These are phyloP conservation scores for Lachancea fermentati DNA, from an alignment of 805 yeast genomes.

Conservation along the genomic window DNA sequence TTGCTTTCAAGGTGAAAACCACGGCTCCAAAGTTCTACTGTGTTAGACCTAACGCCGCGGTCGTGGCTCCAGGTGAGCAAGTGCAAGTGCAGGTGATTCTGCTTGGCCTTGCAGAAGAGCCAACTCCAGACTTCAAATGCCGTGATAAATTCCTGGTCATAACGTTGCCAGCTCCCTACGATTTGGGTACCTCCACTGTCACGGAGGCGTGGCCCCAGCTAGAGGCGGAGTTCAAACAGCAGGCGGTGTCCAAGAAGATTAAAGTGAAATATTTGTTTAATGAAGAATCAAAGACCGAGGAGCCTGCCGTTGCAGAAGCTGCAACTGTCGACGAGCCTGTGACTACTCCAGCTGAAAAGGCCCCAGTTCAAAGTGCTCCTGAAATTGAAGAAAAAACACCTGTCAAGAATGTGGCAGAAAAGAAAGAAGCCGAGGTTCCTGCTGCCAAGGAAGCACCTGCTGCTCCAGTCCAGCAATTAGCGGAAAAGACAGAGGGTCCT, in stretches of 20 bases:
- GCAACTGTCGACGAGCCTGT: neutral
- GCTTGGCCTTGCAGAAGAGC: conserved; percentile 76
- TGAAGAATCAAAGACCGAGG: conserved; percentile 12
- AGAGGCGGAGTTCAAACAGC: conserved; percentile 51
- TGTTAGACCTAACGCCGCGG: conserved; percentile 91
- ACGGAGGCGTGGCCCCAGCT: conserved; percentile 72
- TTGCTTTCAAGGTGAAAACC: conserved; percentile 94
- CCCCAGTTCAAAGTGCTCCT: conserved; percentile 3
- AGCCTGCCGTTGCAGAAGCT: neutral
- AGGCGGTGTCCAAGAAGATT: conserved; percentile 57
- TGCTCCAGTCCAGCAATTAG: conserved; percentile 9
- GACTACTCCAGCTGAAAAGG: conserved; percentile 3
- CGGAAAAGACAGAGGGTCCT: conserved; percentile 37
- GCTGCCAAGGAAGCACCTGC: conserved; percentile 32
- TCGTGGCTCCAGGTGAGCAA: conserved; percentile 67
- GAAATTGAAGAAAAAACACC: conserved; percentile 6
- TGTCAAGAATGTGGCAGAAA: conserved; percentile 6
- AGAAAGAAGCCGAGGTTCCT: conserved; percentile 21
- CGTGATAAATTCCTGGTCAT: conserved; percentile 91
- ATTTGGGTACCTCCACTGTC: conserved; percentile 50
- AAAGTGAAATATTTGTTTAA: conserved; percentile 50
- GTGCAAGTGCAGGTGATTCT: conserved; percentile 75
- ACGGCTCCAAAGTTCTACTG: conserved; percentile 95
- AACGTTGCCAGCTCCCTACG: conserved; percentile 67
- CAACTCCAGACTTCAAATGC: conserved; percentile 67